These are phyloP conservation scores for Trichoderma sp. DNA, from an alignment of 2,329 filamentous ascomycete genomes.

Conservation along the genomic window DNA sequence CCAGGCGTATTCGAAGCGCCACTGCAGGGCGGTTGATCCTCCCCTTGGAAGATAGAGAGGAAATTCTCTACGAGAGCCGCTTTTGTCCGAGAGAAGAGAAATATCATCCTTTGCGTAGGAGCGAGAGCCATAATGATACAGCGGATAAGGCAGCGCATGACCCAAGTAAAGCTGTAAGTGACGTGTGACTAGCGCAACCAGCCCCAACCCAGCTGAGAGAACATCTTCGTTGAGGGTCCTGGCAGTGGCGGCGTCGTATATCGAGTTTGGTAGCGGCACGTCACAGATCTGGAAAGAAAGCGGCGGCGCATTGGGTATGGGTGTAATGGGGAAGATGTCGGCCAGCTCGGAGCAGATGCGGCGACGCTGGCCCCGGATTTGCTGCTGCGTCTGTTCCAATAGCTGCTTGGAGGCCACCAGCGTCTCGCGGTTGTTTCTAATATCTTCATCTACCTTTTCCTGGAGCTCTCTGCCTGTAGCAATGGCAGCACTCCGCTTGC, in stretches of 20 bases:
- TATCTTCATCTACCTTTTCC: conserved; percentile 55
- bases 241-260: conserved; percentile 56
- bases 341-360: conserved; percentile 83
- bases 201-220: conserved; percentile 77
- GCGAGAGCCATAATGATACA: conserved; percentile 69
- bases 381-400: conserved; percentile 56
- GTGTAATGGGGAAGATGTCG: conserved; percentile 76
- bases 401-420: conserved; percentile 55
- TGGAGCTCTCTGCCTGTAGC: conserved; percentile 59
- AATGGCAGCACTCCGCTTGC: conserved; percentile 65
- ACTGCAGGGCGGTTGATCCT: conserved; percentile 66
- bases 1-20: conserved; percentile 92
- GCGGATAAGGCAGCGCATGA: conserved; percentile 75
- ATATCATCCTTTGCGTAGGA: conserved; percentile 77
- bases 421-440: conserved; percentile 59
- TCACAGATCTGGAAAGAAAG: conserved; percentile 82
- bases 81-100: conserved; percentile 49
- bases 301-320: conserved; percentile 52
- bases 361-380: conserved; percentile 79
- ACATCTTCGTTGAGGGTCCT: conserved; percentile 60
- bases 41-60: conserved; percentile 69
- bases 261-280: conserved; percentile 75
- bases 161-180: conserved; percentile 79
- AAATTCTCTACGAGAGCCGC: conserved; percentile 62
- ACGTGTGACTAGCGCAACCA: conserved; percentile 71